Evolutionary conservation across 2,329 filamentous ascomycete genomes (phyloP).

Genomic region (Penicillium sp.): DNA sequence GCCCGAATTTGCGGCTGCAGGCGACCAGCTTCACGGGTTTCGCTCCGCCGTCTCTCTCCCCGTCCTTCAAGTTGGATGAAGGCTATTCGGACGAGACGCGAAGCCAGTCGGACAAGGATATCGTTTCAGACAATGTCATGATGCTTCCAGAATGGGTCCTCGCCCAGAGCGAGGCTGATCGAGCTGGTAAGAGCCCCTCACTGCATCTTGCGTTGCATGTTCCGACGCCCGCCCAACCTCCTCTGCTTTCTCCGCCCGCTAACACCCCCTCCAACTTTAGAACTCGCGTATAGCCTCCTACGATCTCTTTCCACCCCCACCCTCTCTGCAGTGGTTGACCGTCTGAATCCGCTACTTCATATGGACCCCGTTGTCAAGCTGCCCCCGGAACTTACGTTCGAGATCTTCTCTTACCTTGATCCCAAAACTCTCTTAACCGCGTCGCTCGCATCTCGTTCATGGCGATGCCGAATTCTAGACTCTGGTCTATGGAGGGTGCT

Average conservation of each 20-base stretch:
- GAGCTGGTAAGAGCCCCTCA: slow-evolving; percentile 50
- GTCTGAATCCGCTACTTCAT: slow-evolving; percentile 78
- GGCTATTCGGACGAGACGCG: slow-evolving; percentile 78
- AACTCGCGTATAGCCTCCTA: slow-evolving; percentile 76
- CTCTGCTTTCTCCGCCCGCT: slow-evolving; percentile 12
- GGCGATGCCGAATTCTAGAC: slow-evolving; percentile 79
- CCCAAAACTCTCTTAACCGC: slow-evolving; percentile 76
- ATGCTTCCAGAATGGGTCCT: slow-evolving; percentile 56
- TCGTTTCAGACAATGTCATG: slow-evolving; percentile 38
- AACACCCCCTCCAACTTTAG: slow-evolving; percentile 46
- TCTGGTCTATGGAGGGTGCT: slow-evolving; percentile 80
- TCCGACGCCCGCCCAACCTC: slow-evolving; percentile 4
- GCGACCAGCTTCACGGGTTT: slow-evolving; percentile 29
- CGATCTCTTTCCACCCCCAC: slow-evolving; percentile 75
- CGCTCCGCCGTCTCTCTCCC: slow-evolving; percentile 30
- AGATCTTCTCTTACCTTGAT: slow-evolving; percentile 83
- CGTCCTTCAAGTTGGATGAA: slow-evolving; percentile 68
- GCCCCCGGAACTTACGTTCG: slow-evolving; percentile 84
- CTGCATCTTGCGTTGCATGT: neutral
- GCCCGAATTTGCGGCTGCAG: slow-evolving; percentile 27
- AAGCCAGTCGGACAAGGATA: slow-evolving; percentile 45
- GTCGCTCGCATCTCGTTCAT: slow-evolving; percentile 73
- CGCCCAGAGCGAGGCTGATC: slow-evolving; percentile 53
- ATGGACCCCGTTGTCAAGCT: slow-evolving; percentile 87
- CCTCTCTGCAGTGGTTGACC: slow-evolving; percentile 76